Evolutionary conservation across 2,329 filamentous ascomycete genomes (phyloP).

Genomic region (Atkinsonella hypoxylon): DNA sequence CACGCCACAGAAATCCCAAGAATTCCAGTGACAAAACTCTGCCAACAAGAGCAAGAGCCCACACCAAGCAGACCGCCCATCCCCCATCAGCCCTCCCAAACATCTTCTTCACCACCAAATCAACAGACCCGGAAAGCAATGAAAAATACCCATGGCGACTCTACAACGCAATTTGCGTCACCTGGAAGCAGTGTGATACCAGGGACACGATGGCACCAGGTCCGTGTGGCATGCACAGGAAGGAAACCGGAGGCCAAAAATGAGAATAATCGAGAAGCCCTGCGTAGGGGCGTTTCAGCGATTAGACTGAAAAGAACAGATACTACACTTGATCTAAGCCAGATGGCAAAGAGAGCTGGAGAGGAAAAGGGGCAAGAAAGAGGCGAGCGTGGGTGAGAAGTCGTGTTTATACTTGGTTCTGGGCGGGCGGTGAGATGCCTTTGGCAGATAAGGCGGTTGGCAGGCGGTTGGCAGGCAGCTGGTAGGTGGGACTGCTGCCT

Average conservation of each 20-base stretch:
- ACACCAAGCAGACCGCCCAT: slow-evolving; percentile 15
- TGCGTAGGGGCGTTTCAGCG: slow-evolving; percentile 70
- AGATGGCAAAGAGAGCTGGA: slow-evolving; percentile 36
- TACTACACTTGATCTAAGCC: slow-evolving; percentile 89
- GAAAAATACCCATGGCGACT: slow-evolving; percentile 20
- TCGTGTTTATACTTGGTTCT: not conserved
- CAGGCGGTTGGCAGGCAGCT: not conserved
- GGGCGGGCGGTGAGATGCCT: not conserved
- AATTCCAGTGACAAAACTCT: not conserved
- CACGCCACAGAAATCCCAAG: not conserved
- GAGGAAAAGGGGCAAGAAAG: slow-evolving; percentile 18
- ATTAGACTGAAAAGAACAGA: slow-evolving; percentile 97
- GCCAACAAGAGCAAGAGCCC: not conserved
- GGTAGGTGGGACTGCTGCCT: not conserved
- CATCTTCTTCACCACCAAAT: slow-evolving; percentile 17
- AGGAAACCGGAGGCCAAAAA: slow-evolving; percentile 29
- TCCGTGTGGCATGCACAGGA: slow-evolving; percentile 28
- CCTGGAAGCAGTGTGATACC: slow-evolving; percentile 31
- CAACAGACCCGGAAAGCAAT: slow-evolving; percentile 15
- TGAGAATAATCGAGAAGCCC: slow-evolving; percentile 66
- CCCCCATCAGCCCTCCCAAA: too few relatives aligned
- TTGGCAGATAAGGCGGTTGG: not conserved
- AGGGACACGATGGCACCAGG: slow-evolving; percentile 25
- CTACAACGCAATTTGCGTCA: slow-evolving; percentile 22
- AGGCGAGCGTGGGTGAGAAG: not conserved